Evolutionary conservation across 176 grass and related monocot species (phyloP), one percentile per base, ranked within the genome.

Genomic region (Olyra latifolia): DNA sequence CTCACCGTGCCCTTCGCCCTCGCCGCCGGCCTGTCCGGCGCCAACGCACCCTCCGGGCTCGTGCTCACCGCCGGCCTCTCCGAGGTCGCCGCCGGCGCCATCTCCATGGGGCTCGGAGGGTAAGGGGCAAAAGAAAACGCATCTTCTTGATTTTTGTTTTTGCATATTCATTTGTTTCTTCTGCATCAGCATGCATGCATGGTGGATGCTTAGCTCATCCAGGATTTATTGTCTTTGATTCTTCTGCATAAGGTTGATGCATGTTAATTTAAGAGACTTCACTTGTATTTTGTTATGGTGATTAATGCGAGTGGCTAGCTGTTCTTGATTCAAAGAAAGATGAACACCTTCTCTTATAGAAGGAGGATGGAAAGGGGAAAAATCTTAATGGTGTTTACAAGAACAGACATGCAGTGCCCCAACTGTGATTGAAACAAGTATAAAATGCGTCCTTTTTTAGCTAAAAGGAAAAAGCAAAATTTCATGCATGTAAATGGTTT

Each of bases 51-150:
- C 16, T 98, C 95, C 38, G 77, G 86, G 38, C 90, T 98, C 45
- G 90, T 98, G 10, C 92, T 98, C 86, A 92, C 92, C 32, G 95
- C 95, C 8, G 92, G 95, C 2, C 90, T 93, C 72, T 92, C 92
- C 8, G 95, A 98, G 82, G 92, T 98, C 80, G 92, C 95, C 44
- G 92, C 92, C 54, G 95, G 95, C 46, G 90, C 95, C 86, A 98
- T 98, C 40, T 98, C 95, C 86, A 98, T 98, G 95, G 95, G 95
- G 17, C 95, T 98, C 48, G 95, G 92, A 88, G 95, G 95, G 92
- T 98, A 91, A 87, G 79, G 1, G 11, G 4, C 19, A 4, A 22
- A 25, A 43, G 4, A n/a, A 17, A 39, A 35, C 32, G 5, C 8
- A 45, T 32, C 4, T 54, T 42, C 13, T 30, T 29, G 5, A 7